Percentiles rank a stretch among this genome's conserved stretches.
Evolutionary conservation across 2,329 filamentous ascomycete species (phyloP).

Genomic region (Aspergillus sp.): DNA sequence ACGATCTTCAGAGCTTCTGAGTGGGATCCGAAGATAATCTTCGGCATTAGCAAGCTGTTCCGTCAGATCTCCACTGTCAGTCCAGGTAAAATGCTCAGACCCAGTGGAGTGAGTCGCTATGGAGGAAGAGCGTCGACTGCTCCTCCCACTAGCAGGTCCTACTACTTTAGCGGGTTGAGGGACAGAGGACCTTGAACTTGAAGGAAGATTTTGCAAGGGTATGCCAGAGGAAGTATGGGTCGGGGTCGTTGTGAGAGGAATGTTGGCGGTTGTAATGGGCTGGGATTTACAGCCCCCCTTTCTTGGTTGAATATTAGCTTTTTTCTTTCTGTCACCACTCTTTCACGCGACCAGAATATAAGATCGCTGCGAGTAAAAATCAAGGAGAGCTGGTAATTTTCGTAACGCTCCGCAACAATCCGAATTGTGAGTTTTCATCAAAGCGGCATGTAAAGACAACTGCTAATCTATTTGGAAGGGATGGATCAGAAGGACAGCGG

Average conservation of each 20-base stretch:
- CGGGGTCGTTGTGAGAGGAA: constrained; percentile 71
- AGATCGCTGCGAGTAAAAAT: constrained; percentile 12
- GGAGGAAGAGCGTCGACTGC: constrained; percentile 54
- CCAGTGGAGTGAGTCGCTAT: constrained; percentile 55
- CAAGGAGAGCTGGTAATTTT: constrained; percentile 7
- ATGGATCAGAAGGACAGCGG: constrained; percentile 11
- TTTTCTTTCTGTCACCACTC: not conserved
- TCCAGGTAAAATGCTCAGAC: constrained; percentile 81
- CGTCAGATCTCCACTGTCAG: constrained; percentile 90
- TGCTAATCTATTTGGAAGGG: constrained; percentile 1
- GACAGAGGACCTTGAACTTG: constrained; percentile 37
- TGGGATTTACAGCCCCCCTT: constrained; percentile 70
- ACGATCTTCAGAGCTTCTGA: constrained; percentile 66
- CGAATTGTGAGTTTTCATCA: constrained; percentile 8
- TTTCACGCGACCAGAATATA: constrained; percentile 3
- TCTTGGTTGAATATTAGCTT: not conserved
- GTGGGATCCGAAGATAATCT: constrained; percentile 74
- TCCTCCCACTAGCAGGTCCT: constrained; percentile 51
- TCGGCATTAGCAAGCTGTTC: constrained; percentile 84
- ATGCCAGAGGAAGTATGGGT: constrained; percentile 74
- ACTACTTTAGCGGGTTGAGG: constrained; percentile 38
- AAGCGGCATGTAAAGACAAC: constrained; percentile 10
- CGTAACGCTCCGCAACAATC: constrained; percentile 14
- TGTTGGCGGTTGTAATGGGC: constrained; percentile 76
- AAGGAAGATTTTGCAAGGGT: constrained; percentile 72